Conservation (phyloP, 306 rosid species). For the Senna tora region DNA sequence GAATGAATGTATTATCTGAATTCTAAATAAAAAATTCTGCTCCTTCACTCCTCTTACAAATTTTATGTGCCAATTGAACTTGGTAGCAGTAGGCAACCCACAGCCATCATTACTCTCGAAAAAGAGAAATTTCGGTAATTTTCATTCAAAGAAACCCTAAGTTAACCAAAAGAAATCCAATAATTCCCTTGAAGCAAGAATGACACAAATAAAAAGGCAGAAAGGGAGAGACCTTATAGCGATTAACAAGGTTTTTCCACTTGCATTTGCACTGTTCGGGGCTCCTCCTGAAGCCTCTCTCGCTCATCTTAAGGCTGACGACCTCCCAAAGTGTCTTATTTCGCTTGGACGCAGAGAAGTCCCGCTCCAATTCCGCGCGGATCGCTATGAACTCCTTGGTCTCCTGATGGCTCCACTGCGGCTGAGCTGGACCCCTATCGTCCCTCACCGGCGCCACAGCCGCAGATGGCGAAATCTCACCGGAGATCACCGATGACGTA, state of each 20-base stretch:
- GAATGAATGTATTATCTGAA: too few species aligned
- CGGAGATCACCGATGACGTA: constrained; percentile 44
- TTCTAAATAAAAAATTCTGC: too few species aligned
- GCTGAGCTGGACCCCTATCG: constrained; percentile 53
- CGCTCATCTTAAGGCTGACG: constrained; percentile 68
- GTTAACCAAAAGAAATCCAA: constrained; percentile 12
- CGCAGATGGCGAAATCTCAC: constrained; percentile 43
- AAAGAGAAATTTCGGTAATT: not conserved
- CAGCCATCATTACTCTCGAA: not conserved
- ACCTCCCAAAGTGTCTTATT: constrained; percentile 88
- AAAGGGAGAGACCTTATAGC: constrained; percentile 70
- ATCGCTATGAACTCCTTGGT: constrained; percentile 76
- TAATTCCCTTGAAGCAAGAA: not conserved
- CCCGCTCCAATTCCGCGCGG: constrained; percentile 78
- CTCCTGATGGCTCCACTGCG: constrained; percentile 86
- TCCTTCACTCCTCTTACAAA: too few species aligned
- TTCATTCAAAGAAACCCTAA: not conserved
- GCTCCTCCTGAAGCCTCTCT: constrained; percentile 67
- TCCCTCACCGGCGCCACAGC: constrained; percentile 33
- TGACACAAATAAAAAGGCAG: not conserved
- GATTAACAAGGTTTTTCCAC: constrained; percentile 93
- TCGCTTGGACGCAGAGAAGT: constrained; percentile 60
- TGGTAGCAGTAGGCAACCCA: not conserved
- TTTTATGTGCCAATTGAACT: not conserved
- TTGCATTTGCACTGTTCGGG: constrained; percentile 96